Percentiles rank a stretch among this genome's conserved stretches.
Conservation (phyloP, 495 filamentous ascomycete species). For the Aspergillus leporis region DNA sequence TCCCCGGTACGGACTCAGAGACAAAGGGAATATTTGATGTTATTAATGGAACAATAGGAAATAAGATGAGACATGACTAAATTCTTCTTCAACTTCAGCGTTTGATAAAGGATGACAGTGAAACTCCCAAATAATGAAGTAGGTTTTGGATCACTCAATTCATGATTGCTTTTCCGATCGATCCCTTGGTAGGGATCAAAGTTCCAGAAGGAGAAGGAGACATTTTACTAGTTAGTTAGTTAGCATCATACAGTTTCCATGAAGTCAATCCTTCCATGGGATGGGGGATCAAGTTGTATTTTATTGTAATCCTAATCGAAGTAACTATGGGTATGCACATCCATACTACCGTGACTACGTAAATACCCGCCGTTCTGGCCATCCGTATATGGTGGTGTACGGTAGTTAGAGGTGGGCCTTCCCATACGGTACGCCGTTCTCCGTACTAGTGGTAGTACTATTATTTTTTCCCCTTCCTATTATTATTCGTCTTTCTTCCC, state of each 20-base stretch:
- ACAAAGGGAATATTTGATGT: constrained; percentile 6
- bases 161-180: constrained; percentile 5
- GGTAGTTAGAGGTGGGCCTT: constrained; percentile 3
- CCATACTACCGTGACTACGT: not conserved
- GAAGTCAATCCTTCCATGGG: not conserved
- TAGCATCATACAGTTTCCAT: not conserved
- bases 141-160: not conserved
- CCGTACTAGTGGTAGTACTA: constrained; percentile 25
- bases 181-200: constrained; percentile 15
- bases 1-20: not conserved
- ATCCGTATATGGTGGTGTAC: not conserved
- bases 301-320: not conserved
- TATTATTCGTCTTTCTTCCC: constrained; percentile 20
- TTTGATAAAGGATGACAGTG: not conserved
- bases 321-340: not conserved
- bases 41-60: constrained; percentile 1
- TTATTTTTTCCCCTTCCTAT: constrained; percentile 23
- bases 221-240: not conserved
- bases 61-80: not conserved
- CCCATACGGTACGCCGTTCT: constrained; percentile 8
- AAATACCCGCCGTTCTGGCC: constrained; percentile 5
- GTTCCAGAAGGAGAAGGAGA: constrained; percentile 15
- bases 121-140: not conserved
- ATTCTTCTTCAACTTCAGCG: not conserved
- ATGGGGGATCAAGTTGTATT: constrained; percentile 7